phyloP scores from a whole-genome alignment of 2,329 filamentous ascomycete species.

The Neopestalotiopsis rosae region DNA sequence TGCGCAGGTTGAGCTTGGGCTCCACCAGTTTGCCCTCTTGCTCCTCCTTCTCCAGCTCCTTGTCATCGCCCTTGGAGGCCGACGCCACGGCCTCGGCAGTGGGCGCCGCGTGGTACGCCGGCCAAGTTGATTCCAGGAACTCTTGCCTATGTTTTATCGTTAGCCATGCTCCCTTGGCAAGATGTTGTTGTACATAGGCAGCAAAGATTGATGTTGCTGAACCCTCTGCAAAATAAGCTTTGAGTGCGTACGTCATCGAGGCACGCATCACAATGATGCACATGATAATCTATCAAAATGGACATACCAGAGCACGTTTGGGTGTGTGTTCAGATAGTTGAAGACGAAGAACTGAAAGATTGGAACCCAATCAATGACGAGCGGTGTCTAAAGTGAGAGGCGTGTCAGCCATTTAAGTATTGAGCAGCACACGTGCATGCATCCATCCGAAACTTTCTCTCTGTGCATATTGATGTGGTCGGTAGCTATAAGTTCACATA shows the following conservation, averaged over 20 bases:
- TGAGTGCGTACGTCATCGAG: not conserved
- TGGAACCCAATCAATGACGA: slow-evolving; percentile 68
- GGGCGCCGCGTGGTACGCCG: slow-evolving; percentile 61
- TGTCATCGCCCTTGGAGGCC: slow-evolving; percentile 46
- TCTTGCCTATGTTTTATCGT: slow-evolving; percentile 61
- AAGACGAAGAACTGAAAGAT: slow-evolving; percentile 81
- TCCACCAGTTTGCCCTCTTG: slow-evolving; percentile 46
- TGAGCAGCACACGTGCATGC: not conserved
- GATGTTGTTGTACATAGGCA: not conserved
- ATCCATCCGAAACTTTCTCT: not conserved
- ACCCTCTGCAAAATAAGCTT: not conserved
- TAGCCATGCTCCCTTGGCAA: not conserved
- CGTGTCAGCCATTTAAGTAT: not conserved
- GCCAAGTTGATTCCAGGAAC: slow-evolving; percentile 76
- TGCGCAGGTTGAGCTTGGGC: slow-evolving; percentile 62
- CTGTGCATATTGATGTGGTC: not conserved
- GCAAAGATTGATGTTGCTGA: not conserved
- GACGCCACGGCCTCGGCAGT: slow-evolving; percentile 44
- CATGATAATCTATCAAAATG: not conserved
- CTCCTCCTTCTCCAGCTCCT: slow-evolving; percentile 43
- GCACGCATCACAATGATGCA: not conserved
- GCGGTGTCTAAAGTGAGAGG: slow-evolving; percentile 51
- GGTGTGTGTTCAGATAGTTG: slow-evolving; percentile 74
- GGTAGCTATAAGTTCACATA: slow-evolving; percentile 39
- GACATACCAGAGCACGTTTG: slow-evolving; percentile 80